phyloP scores from a whole-genome alignment of 495 filamentous ascomycete genomes.

The Tetracladium marchalianum region DNA sequence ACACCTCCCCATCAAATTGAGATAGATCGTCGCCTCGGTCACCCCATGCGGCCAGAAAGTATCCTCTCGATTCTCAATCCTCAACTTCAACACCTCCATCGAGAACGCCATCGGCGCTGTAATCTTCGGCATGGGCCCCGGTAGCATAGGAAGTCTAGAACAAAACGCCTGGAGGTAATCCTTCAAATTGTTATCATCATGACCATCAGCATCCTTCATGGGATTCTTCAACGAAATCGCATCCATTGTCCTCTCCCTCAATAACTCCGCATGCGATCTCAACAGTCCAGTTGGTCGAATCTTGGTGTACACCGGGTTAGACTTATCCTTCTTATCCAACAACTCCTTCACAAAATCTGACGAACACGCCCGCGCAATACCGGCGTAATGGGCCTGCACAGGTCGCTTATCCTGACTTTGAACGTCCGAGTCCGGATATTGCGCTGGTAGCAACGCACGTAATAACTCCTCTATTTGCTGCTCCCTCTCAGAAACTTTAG shows the following conservation, averaged over 20 bases:
- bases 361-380: slow-evolving; percentile 15
- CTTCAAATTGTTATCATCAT: too few relatives aligned
- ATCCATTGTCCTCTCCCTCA: slow-evolving; percentile 9
- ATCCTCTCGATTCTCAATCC: slow-evolving; percentile 1
- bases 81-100: slow-evolving; percentile 10
- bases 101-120: slow-evolving; percentile 13
- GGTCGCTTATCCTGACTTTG: slow-evolving; percentile 16
- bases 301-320: slow-evolving; percentile 14
- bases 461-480: slow-evolving; percentile 12
- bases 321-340: slow-evolving; percentile 14
- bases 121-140: slow-evolving; percentile 5
- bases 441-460: slow-evolving; percentile 13
- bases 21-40: slow-evolving; percentile 7
- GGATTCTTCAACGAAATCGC: slow-evolving; percentile 10
- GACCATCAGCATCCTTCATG: slow-evolving; percentile 1
- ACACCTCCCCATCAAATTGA: slow-evolving; percentile 10
- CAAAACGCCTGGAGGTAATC: slow-evolving; percentile 7
- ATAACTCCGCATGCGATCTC: slow-evolving; percentile 8
- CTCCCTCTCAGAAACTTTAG: slow-evolving; percentile 10
- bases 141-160: slow-evolving; percentile 1
- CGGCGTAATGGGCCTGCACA: slow-evolving; percentile 12
- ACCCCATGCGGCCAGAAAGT: slow-evolving; percentile 6
- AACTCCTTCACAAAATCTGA: slow-evolving; percentile 9
- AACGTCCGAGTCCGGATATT: slow-evolving; percentile 13
- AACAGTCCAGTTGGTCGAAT: background rate